Percentiles rank a stretch among this genome's conserved stretches.
Conservation (phyloP, 805 yeast genomes). For the Torulaspora delbrueckii region DNA sequence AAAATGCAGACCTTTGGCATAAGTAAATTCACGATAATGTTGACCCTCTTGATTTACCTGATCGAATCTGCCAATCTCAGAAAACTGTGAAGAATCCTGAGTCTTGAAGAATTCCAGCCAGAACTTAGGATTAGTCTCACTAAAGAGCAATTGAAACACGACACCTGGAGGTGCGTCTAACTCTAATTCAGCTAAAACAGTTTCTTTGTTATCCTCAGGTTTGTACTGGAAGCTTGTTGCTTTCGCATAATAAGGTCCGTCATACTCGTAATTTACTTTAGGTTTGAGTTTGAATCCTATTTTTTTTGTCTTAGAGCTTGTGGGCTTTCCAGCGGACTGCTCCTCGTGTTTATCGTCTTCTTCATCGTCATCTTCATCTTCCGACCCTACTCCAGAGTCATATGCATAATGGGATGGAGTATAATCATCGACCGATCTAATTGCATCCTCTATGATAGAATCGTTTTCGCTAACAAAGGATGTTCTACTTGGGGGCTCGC, state of each 20-base stretch:
- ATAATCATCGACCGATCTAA: slow-evolving; percentile 45
- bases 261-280: slow-evolving; percentile 41
- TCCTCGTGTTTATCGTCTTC: slow-evolving; percentile 35
- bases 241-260: slow-evolving; percentile 62
- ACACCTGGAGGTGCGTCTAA: slow-evolving; percentile 74
- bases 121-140: slow-evolving; percentile 46
- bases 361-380: slow-evolving; percentile 31
- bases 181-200: slow-evolving; percentile 46
- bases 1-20: slow-evolving; percentile 68
- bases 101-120: slow-evolving; percentile 39
- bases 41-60: slow-evolving; percentile 38
- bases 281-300: slow-evolving; percentile 32
- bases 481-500: slow-evolving; percentile 28
- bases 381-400: slow-evolving; percentile 14
- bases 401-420: slow-evolving; percentile 14
- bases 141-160: slow-evolving; percentile 65
- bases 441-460: slow-evolving; percentile 32
- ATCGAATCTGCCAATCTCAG: slow-evolving; percentile 34
- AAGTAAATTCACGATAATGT: slow-evolving; percentile 52
- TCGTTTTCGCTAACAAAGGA: slow-evolving; percentile 24
- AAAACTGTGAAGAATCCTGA: slow-evolving; percentile 37
- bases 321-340: slow-evolving; percentile 23
- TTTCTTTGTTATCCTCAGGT: slow-evolving; percentile 46
- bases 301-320: slow-evolving; percentile 18
- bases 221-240: slow-evolving; percentile 50